These are phyloP conservation scores for Suillus alpinus DNA, from an alignment of 768 basidiomycete genomes.

Conservation along the genomic window DNA sequence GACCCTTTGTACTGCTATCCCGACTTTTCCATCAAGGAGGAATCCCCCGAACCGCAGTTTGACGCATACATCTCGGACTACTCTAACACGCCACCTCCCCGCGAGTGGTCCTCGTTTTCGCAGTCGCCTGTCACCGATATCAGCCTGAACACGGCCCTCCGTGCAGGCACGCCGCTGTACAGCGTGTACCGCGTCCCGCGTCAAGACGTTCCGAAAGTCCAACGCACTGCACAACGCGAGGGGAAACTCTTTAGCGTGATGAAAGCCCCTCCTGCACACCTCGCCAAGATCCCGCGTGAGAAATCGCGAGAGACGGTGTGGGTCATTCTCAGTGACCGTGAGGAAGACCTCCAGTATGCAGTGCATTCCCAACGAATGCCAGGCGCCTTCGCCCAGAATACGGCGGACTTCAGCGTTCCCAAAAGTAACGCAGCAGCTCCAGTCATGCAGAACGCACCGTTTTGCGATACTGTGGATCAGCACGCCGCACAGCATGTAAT, in stretches of 20 bases:
- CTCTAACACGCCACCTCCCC: constrained; percentile 22
- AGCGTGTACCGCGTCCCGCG: constrained; percentile 32
- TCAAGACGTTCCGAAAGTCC: constrained; percentile 23
- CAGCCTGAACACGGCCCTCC: constrained; percentile 24
- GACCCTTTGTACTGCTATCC: neutral
- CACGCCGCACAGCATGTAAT: neutral
- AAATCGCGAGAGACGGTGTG: constrained; percentile 22
- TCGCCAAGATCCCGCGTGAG: constrained; percentile 16
- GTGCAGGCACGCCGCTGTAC: constrained; percentile 31
- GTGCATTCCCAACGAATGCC: constrained; percentile 34
- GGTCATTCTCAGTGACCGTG: constrained; percentile 30
- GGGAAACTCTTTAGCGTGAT: constrained; percentile 32
- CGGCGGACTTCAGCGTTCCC: constrained; percentile 14
- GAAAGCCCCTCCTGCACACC: constrained; percentile 24
- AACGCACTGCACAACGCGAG: constrained; percentile 26
- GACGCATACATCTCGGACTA: constrained; percentile 13
- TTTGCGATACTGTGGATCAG: neutral
- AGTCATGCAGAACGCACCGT: neutral
- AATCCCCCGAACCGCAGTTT: constrained; percentile 6
- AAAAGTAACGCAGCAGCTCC: neutral
- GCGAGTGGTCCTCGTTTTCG: constrained; percentile 25
- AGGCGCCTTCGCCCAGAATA: constrained; percentile 16
- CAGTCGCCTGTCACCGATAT: constrained; percentile 22
- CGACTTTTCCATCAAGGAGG: constrained; percentile 5
- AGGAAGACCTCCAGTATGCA: constrained; percentile 32